These are phyloP conservation scores for Tylopilus cervinicoccineus DNA, from an alignment of 768 basidiomycete genomes.

Conservation along the genomic window DNA sequence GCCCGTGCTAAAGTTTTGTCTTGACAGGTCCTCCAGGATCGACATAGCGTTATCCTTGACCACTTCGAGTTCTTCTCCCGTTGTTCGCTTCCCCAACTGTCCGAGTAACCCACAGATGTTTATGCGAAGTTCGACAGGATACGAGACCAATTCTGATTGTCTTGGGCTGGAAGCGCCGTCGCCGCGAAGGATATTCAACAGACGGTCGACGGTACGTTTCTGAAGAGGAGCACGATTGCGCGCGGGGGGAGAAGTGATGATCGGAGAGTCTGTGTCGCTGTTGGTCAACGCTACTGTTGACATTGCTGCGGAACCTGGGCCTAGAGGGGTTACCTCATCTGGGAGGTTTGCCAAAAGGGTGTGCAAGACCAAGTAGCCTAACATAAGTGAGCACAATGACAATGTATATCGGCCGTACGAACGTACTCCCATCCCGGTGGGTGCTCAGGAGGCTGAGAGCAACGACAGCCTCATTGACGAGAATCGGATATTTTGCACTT, in stretches of 20 bases:
- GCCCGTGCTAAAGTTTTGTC: constrained; percentile 31
- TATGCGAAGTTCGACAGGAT: constrained; percentile 71
- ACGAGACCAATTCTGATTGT: constrained; percentile 34
- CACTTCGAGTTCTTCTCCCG: constrained; percentile 43
- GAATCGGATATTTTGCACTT: constrained; percentile 75
- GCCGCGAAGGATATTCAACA: constrained; percentile 52
- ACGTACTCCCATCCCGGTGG: constrained; percentile 56
- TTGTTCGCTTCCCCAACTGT: constrained; percentile 53
- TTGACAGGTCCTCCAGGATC: constrained; percentile 48
- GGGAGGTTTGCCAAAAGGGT: constrained; percentile 52
- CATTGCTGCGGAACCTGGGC: constrained; percentile 32
- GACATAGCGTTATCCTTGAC: constrained; percentile 50
- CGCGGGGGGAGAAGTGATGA: constrained; percentile 38
- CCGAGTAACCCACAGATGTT: constrained; percentile 73
- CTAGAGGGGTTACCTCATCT: constrained; percentile 33
- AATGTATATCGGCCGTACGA: neutral
- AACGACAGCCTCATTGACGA: constrained; percentile 87
- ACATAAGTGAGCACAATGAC: constrained; percentile 6
- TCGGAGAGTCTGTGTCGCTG: constrained; percentile 47
- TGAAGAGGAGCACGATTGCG: constrained; percentile 42
- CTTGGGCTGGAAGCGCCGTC: constrained; percentile 41
- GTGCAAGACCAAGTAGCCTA: constrained; percentile 61
- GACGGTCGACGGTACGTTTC: constrained; percentile 62
- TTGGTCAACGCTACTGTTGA: constrained; percentile 38
- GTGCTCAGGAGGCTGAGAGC: constrained; percentile 76